Conservation (phyloP, 805 yeast genomes). For the Cyberlindnera galapagoensis region DNA sequence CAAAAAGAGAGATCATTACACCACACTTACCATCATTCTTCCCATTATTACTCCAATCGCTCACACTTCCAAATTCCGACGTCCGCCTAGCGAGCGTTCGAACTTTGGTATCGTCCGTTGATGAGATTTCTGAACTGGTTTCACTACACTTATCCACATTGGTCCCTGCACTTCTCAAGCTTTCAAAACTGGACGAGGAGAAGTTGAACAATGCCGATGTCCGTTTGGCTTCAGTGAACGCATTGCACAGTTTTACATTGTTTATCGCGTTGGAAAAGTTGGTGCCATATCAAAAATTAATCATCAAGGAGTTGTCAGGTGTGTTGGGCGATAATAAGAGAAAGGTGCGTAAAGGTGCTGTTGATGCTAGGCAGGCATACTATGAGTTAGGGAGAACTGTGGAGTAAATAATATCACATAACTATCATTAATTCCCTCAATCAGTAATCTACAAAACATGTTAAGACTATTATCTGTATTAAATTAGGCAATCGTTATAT, state of each 20-base stretch:
- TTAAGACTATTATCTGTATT: not conserved
- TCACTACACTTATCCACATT: constrained; percentile 49
- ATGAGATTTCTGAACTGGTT: constrained; percentile 48
- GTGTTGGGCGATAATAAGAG: constrained; percentile 73
- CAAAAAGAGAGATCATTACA: constrained; percentile 55
- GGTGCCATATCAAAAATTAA: constrained; percentile 38
- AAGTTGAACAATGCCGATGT: constrained; percentile 39
- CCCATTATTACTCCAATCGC: constrained; percentile 66
- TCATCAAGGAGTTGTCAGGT: constrained; percentile 40
- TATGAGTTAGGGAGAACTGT: constrained; percentile 45
- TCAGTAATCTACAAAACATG: not conserved
- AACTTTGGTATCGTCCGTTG: constrained; percentile 50
- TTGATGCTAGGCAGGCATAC: constrained; percentile 72
- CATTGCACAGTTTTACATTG: constrained; percentile 43
- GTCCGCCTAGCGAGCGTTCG: constrained; percentile 57
- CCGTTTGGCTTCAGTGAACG: constrained; percentile 48
- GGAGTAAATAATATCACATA: constrained; percentile 18
- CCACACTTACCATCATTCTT: constrained; percentile 58
- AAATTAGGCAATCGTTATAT: too few species aligned
- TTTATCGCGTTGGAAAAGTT: constrained; percentile 34
- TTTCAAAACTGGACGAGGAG: constrained; percentile 16
- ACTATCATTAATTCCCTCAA: not conserved
- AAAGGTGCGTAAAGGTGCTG: constrained; percentile 65
- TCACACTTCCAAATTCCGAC: constrained; percentile 34
- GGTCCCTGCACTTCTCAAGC: constrained; percentile 44